Evolutionary conservation across 2,329 filamentous ascomycete species (phyloP), one percentile per base, ranked within the genome.

Genomic region (Orbilia quercus): DNA sequence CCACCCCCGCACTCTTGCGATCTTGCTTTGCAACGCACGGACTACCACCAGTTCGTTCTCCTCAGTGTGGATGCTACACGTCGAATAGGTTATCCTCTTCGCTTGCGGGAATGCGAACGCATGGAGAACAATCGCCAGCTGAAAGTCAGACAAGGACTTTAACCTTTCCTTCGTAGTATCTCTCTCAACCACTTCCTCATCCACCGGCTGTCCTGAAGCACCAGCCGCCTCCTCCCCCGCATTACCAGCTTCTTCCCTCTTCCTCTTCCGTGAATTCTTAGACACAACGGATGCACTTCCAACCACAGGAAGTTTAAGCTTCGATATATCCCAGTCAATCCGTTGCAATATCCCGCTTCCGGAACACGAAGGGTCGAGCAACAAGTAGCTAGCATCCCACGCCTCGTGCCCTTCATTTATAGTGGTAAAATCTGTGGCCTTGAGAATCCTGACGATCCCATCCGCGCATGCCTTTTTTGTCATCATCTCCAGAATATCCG

Each of bases 331-430:
- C 76, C 9, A 57, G 40, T 7, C 71, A 23, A n/a, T 82, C 18
- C 95, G 86, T 1, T 93, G 91, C 22, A 97, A 88, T 64, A 99
- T 99, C 0, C 95, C 95, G 79, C 92, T 97, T 0, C 95, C 95
- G 0, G 93, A 97, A 80, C 95, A 99, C 79, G 92, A 96, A 0
- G 95, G 95, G 79, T 99, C 95, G 1, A 99, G 85, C 0, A 99
- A 84, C 42, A 99, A 83, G 6, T 90, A 90, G 0, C 88, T 87
- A n/a, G 97, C 91, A n/a, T 87, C 82, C 50, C 85, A 84, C 1
- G 83, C 80, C 0, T 86, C 84, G 0, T 81, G 76, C 31, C 70
- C 75, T 22, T 66, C 55, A 70, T 94, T 86, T 3, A 91, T 85
- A 58, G 88, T 88, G 12, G 96, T 81, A 77, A 98, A 98, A 79